Conservation (phyloP, 768 basidiomycete genomes). For the Tricholoma bakamatsutake region DNA sequence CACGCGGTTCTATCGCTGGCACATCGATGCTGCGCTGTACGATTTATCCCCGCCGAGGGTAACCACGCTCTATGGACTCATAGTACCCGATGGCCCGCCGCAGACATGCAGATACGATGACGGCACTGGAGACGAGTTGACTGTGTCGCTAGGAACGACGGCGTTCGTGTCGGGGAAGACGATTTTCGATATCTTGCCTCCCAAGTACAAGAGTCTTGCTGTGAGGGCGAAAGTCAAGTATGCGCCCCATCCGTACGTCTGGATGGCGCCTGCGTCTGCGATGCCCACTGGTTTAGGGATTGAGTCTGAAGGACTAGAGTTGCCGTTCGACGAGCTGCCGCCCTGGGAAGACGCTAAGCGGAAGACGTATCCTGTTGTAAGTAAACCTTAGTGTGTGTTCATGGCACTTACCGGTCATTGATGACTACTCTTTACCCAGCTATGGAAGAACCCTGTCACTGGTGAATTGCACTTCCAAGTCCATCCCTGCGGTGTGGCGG, state of each 20-base stretch:
- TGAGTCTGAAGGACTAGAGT: constrained; percentile 70
- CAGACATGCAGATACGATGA: constrained; percentile 80
- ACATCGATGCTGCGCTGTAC: constrained; percentile 86
- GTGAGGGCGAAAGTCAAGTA: constrained; percentile 73
- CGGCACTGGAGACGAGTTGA: constrained; percentile 77
- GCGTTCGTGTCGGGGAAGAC: constrained; percentile 76
- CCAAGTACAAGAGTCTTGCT: constrained; percentile 71
- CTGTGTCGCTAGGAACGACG: constrained; percentile 82
- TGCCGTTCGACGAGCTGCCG: constrained; percentile 62
- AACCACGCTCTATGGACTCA: constrained; percentile 79
- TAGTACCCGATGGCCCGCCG: constrained; percentile 55
- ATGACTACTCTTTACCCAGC: constrained; percentile 28
- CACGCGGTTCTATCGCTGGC: constrained; percentile 91
- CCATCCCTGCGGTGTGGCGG: constrained; percentile 70
- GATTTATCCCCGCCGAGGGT: constrained; percentile 74
- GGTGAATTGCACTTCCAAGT: constrained; percentile 83
- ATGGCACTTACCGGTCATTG: constrained; percentile 17
- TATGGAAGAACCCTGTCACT: constrained; percentile 92
- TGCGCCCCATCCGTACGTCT: constrained; percentile 84
- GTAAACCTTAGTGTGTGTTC: constrained; percentile 13
- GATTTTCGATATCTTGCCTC: constrained; percentile 77
- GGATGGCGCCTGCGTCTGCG: constrained; percentile 79
- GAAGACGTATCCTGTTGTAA: constrained; percentile 62
- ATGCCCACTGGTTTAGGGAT: constrained; percentile 79
- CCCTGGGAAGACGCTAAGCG: constrained; percentile 75